Evolutionary conservation across 2,329 filamentous ascomycete species (phyloP).

Genomic region (Ophiostoma montium): DNA sequence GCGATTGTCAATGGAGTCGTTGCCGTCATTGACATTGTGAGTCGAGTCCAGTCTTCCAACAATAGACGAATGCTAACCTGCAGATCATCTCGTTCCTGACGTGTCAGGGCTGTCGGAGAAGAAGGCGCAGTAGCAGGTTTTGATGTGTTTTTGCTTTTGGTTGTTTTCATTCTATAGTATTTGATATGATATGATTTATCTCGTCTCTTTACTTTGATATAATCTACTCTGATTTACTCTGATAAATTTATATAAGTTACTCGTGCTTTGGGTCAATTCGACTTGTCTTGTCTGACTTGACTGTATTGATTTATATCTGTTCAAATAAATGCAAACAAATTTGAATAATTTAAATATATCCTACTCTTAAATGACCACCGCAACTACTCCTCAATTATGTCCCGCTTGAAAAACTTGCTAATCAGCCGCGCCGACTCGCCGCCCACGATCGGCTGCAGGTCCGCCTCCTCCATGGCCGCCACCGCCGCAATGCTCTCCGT

Average conservation of each 20-base stretch:
- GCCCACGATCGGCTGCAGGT: slow-evolving; percentile 63
- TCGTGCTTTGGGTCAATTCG: too few species aligned
- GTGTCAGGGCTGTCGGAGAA: slow-evolving; percentile 30
- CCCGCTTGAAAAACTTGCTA: slow-evolving; percentile 62
- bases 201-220: too few species aligned
- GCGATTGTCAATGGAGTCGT: slow-evolving; percentile 56
- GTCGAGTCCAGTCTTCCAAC: background rate
- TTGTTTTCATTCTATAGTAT: background rate
- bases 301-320: background rate
- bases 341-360: background rate
- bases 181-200: too few species aligned
- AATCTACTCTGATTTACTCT: background rate
- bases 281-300: too few species aligned
- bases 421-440: slow-evolving; percentile 65
- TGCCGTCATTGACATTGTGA: slow-evolving; percentile 41
- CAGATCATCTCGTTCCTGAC: slow-evolving; percentile 49
- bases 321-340: too few species aligned
- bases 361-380: background rate
- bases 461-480: slow-evolving; percentile 67
- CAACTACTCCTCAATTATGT: slow-evolving; percentile 35
- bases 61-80: background rate
- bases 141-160: slow-evolving; percentile 2
- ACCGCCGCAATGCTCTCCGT: slow-evolving; percentile 67
- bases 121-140: slow-evolving; percentile 7
- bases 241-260: too few species aligned